Evolutionary conservation across 345 rosid species (phyloP), one percentile per base, ranked within the genome.

Genomic region (Salix brachista): DNA sequence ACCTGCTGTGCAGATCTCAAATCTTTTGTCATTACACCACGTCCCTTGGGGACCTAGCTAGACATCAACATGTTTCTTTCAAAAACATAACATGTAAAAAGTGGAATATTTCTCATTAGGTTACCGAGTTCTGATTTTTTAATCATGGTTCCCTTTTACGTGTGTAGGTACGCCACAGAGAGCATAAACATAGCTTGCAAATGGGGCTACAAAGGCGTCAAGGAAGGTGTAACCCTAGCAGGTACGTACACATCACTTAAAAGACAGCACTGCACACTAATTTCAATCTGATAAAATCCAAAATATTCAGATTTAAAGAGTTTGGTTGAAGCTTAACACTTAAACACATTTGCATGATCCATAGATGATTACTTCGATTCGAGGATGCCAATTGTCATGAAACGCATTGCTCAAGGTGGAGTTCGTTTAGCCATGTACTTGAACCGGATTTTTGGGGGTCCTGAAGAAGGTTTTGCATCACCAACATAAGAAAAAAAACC

Each of bases 371-470:
- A 95, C 88, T 95, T 91, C 79, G 60, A 90, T 67, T 87, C 99
- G 65, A 91, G 96, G 83, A 83, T 90, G 94, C 92, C 97, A 42
- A 75, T 91, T 74, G 97, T 91, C 67, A 93, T 91, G 97, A 93
- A 91, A 82, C 89, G 99, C 65, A 85, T 95, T 23, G 96, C 96
- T 72, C 97, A 95, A 58, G 99, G 97, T 16, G 99, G 98, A 61
- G 85, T 95, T 65, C 88, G 99, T 65, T 69, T 95, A 76, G 99
- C 93, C 74, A 93, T 95, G 99, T 80, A 85, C 72, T 85, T 95
- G 85, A 95, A 95, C 84, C 76, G 74, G 67, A 79, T 85, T 42
- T 89, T 95, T 52, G 88, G 90, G 16, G 90, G 83, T 10, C 73
- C 82, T 21, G 75, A 82, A 2, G 69, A 80, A 71, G 89, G 79